Evolutionary conservation across 2,329 filamentous ascomycete species (phyloP).

Genomic region (Trichoderma koningii): DNA sequence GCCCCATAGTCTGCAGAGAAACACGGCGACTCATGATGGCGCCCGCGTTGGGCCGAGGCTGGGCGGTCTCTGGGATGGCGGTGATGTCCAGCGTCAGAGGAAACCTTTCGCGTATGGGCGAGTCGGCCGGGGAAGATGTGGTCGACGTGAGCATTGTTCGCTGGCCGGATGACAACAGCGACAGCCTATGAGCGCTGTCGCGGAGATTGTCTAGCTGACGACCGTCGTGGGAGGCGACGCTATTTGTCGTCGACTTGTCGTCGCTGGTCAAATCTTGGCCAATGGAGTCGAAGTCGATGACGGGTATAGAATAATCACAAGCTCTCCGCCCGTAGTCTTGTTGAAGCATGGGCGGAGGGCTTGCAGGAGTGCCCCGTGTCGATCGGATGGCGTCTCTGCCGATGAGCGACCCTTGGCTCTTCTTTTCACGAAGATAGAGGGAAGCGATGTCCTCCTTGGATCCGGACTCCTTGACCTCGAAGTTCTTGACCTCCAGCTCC

Average conservation of each 20-base stretch:
- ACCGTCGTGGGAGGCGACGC: conserved; percentile 60
- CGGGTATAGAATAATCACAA: conserved; percentile 26
- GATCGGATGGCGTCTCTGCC: conserved; percentile 52
- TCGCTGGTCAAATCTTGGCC: conserved; percentile 50
- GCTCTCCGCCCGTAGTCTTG: conserved; percentile 26
- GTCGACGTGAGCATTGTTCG: conserved; percentile 61
- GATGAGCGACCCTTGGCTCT: conserved; percentile 52
- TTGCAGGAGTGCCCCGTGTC: conserved; percentile 38
- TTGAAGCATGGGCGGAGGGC: conserved; percentile 27
- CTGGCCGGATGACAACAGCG: conserved; percentile 62
- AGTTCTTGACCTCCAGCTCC: conserved; percentile 34
- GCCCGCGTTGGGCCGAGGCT: conserved; percentile 54
- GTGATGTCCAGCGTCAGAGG: conserved; percentile 32
- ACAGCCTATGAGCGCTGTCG: conserved; percentile 59
- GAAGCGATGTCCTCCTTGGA: conserved; percentile 38
- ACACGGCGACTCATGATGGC: conserved; percentile 55
- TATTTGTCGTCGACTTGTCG: conserved; percentile 59
- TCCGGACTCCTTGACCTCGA: neutral
- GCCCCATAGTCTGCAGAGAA: conserved; percentile 52
- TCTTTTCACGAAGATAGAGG: conserved; percentile 42
- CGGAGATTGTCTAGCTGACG: conserved; percentile 59
- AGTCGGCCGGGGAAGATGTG: conserved; percentile 59
- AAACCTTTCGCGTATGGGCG: conserved; percentile 58
- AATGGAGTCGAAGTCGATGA: conserved; percentile 33
- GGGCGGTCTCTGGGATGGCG: conserved; percentile 39